Evolutionary conservation across 2,329 filamentous ascomycete genomes (phyloP).

Genomic region (Fonsecaea nubica): DNA sequence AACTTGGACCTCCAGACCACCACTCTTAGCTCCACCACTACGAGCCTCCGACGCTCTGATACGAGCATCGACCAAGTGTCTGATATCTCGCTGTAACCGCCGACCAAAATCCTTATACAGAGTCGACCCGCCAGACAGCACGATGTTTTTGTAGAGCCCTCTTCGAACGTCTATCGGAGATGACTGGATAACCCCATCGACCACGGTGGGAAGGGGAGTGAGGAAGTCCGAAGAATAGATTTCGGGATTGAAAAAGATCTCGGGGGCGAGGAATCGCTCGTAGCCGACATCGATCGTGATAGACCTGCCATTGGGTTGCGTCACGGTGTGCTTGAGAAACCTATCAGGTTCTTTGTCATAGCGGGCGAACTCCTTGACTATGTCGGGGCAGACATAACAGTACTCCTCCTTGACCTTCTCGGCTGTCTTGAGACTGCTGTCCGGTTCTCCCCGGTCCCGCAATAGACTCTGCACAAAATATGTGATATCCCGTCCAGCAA

Average conservation of each 20-base stretch:
- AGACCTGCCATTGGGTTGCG: constrained; percentile 82
- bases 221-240: constrained; percentile 99
- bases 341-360: constrained; percentile 92
- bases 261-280: constrained; percentile 95
- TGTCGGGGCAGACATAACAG: constrained; percentile 98
- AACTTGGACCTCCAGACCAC: constrained; percentile 94
- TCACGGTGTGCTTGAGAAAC: constrained; percentile 88
- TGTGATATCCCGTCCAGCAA: constrained; percentile 96
- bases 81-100: constrained; percentile 94
- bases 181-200: constrained; percentile 95
- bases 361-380: constrained; percentile 95
- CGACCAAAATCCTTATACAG: constrained; percentile 98
- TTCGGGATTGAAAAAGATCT: constrained; percentile 99
- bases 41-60: constrained; percentile 90
- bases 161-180: constrained; percentile 96
- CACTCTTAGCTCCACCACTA: constrained; percentile 90
- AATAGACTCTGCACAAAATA: constrained; percentile 98
- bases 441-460: constrained; percentile 92
- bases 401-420: constrained; percentile 99
- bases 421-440: constrained; percentile 95
- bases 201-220: constrained; percentile 90
- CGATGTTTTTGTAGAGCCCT: constrained; percentile 99
- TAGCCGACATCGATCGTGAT: constrained; percentile 92
- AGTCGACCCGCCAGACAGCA: constrained; percentile 93
- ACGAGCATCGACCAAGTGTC: constrained; percentile 89